These are phyloP conservation scores for Lactarius deliciosus DNA, from an alignment of 768 basidiomycete species.

Conservation along the genomic window DNA sequence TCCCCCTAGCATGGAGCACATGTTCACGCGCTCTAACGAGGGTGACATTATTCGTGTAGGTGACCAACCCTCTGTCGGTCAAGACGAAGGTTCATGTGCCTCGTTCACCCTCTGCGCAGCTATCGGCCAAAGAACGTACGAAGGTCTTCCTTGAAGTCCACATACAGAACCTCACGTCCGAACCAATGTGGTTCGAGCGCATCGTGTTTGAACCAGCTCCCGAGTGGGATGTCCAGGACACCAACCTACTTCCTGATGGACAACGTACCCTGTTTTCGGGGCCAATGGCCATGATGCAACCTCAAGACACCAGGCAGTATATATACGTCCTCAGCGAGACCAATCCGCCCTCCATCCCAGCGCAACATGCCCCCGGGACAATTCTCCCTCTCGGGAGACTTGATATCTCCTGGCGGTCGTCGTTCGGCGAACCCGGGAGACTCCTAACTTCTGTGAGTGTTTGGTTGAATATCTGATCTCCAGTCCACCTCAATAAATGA, in stretches of 20 bases:
- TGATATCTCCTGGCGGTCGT: conserved; percentile 86
- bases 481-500: neutral
- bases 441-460: conserved; percentile 71
- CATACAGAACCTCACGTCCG: conserved; percentile 82
- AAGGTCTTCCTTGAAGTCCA: conserved; percentile 92
- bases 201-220: conserved; percentile 76
- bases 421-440: conserved; percentile 82
- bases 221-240: conserved; percentile 60
- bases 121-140: conserved; percentile 64
- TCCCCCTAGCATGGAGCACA: neutral
- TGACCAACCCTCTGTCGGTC: conserved; percentile 91
- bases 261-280: conserved; percentile 54
- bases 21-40: neutral
- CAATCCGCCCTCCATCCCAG: conserved; percentile 44
- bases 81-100: conserved; percentile 90
- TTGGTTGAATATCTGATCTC: neutral
- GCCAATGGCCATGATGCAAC: conserved; percentile 69
- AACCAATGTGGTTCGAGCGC: conserved; percentile 75
- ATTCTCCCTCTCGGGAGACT: conserved; percentile 80
- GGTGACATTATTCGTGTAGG: conserved; percentile 45
- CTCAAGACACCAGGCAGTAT: conserved; percentile 85
- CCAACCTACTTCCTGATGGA: conserved; percentile 41
- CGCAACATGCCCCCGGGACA: conserved; percentile 60
- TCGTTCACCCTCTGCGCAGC: conserved; percentile 66
- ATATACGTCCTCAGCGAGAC: conserved; percentile 75